Evolutionary conservation across 768 basidiomycete species (phyloP).

Genomic region (Tephrocybe sp.): DNA sequence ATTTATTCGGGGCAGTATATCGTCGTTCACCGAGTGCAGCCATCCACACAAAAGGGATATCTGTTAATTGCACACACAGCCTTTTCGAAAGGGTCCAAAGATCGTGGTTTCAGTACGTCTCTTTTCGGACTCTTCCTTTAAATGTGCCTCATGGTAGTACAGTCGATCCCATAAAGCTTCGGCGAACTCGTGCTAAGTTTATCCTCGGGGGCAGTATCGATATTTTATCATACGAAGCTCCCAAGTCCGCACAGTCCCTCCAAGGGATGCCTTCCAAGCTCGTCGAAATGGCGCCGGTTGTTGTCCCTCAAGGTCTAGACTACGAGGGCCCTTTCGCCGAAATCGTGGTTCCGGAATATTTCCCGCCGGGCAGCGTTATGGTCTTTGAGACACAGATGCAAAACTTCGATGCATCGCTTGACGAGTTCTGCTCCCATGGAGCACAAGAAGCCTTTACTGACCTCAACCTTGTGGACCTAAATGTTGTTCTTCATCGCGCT

Average conservation of each 20-base stretch:
- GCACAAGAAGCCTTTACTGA: constrained; percentile 72
- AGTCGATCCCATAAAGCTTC: constrained; percentile 87
- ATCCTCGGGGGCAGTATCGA: constrained; percentile 78
- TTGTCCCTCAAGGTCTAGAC: constrained; percentile 63
- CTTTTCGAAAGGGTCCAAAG: constrained; percentile 79
- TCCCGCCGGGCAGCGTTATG: constrained; percentile 96
- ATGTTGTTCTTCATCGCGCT: constrained; percentile 80
- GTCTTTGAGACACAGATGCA: constrained; percentile 86
- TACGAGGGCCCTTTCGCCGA: constrained; percentile 70
- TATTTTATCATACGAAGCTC: constrained; percentile 59
- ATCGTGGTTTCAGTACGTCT: constrained; percentile 74
- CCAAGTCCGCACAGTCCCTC: constrained; percentile 51
- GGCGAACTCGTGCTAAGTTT: constrained; percentile 76
- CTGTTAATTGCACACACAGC: constrained; percentile 91
- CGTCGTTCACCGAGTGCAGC: constrained; percentile 88
- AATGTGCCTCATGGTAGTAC: not conserved
- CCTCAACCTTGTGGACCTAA: constrained; percentile 85
- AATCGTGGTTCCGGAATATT: constrained; percentile 80
- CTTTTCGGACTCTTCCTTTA: not conserved
- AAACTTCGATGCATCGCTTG: constrained; percentile 68
- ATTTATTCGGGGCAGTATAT: constrained; percentile 67
- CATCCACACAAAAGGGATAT: constrained; percentile 87
- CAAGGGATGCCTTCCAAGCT: constrained; percentile 75
- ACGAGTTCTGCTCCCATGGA: constrained; percentile 68
- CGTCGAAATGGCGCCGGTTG: constrained; percentile 58